A percentile compares a stretch with the other conserved stretches of the same genome.
These are phyloP conservation scores for Pseudoscleropodium purum DNA, from an alignment of 225 moss, liverwort and hornwort genomes.

Conservation along the genomic window DNA sequence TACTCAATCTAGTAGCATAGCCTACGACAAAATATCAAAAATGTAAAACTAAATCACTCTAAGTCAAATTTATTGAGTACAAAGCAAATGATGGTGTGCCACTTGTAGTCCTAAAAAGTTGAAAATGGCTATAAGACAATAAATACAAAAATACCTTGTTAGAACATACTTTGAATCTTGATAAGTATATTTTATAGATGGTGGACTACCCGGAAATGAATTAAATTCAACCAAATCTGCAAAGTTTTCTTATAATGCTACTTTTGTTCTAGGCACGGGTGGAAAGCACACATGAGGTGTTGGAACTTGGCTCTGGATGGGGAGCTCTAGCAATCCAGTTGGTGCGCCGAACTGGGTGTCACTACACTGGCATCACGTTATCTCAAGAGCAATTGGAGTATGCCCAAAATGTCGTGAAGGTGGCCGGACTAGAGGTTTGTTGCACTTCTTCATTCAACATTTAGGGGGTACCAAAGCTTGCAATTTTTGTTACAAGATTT, in stretches of 20 bases:
- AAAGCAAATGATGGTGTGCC: background rate
- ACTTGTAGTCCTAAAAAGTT: background rate
- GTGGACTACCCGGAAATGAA: background rate
- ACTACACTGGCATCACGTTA: slow-evolving; percentile 70
- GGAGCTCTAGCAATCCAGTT: slow-evolving; percentile 70
- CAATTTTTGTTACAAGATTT: background rate
- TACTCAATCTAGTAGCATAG: background rate
- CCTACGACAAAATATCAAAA: background rate
- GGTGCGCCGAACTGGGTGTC: slow-evolving; percentile 65
- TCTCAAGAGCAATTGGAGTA: slow-evolving; percentile 68
- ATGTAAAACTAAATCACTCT: too few relatives aligned
- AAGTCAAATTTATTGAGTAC: background rate
- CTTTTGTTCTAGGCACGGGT: slow-evolving; percentile 38
- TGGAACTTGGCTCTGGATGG: slow-evolving; percentile 80
- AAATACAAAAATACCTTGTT: background rate
- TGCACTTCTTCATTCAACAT: background rate
- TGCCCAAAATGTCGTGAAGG: slow-evolving; percentile 42
- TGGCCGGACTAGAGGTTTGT: slow-evolving; percentile 29
- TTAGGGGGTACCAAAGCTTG: background rate
- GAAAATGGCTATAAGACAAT: background rate
- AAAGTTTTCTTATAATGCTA: background rate
- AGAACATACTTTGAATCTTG: background rate
- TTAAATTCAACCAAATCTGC: background rate
- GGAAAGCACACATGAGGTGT: slow-evolving; percentile 54
- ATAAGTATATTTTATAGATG: background rate